Base-by-base conservation (phyloP, 306 rosid genomes). In the Pyrus communis region DNA sequence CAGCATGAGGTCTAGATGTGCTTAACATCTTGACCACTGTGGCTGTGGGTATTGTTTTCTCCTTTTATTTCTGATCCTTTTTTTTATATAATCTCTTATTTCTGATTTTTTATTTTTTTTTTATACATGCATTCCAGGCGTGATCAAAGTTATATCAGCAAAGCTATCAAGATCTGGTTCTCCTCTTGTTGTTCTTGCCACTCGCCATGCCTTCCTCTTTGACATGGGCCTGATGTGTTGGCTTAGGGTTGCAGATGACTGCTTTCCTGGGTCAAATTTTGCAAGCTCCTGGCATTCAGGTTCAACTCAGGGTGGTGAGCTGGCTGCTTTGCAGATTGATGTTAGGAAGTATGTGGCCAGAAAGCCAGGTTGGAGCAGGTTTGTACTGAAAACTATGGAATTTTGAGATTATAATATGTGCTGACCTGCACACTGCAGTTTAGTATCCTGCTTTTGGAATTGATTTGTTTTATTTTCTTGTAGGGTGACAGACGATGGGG, bases 301-400 rank as follows among this genome's bases (percentile, higher is more conserved):
- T 78, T 95, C 99, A 51, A 66, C 87, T 78, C 99, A 89, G 81
- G 88, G 93, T 61, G 97, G 97, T 22, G 99, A 95, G 84, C 90
- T 95, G 71, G 97, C 99, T 67, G 91, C 90, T 59, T 85, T 95
- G 86, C 99, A 95, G 90, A 97, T 95, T 76, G 99, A 95, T 82
- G 91, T 92, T 73, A 84, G 97, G 89, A 95, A 95, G 83, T 95
- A 92, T 85, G 80, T 95, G 85, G 97, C 99, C 46, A 87, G 99
- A 57, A 95, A 92, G 84, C 99, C 99, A 21, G 99, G 96, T 85
- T 95, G 97, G 99, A 89, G 96, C 75, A 95, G 99, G 99, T 95
- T 18, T 77, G 97, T 86, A 74, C 79, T 75, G 55, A 73, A 43
- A 61, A 58, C 9, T 45, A 27, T 11, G 31, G 45, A 60, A 43